Base-by-base conservation (phyloP, 768 basidiomycete species). In the Erythrobasidium yunnanense region DNA sequence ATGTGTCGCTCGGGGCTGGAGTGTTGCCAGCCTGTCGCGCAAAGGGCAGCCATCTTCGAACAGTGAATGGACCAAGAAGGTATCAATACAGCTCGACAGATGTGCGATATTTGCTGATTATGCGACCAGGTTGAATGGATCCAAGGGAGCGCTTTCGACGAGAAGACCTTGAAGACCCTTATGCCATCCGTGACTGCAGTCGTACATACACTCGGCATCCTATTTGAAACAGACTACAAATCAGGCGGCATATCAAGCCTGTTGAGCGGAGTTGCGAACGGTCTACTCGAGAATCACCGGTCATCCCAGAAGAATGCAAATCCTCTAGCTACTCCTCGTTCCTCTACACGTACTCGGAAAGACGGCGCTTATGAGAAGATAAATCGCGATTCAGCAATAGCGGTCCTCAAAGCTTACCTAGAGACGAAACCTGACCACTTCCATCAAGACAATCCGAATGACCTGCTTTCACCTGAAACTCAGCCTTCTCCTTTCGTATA, bases 151-250 rank as follows among this genome's bases (percentile, higher is more conserved):
- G 92, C 91, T 6, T 83, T 93, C 56, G 77, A 83, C 33, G 90
- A 90, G 0, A 78, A 83, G 66, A 80, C 84, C 13, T 92, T 90
- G 76, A 79, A 80, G 7, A 6, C 83, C 60, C 77, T 91, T 22
- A 80, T 96, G 52, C 80, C 83, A 0, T 76, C 79, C 23, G 83
- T 81, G 25, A 82, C 82, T 23, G 89, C 86, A 0, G 86, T 97
- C 29, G 90, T 99, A 35, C 91, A 96, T 75, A 93, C 95, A 1
- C 80, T 97, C 20, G 95, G 95, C 49, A 88, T 86, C 8, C 83
- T 99, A 53, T 79, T 97, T 32, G 89, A 92, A 74, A 83, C 85
- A 71, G 79, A 77, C 47, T 99, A 99, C 80, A 99, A 99, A 76
- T 75, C 79, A 35, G 82, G 84, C 35, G 70, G 96, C 47, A 79